Base-by-base conservation (phyloP, 805 yeast species). In the Pichia ethanolica region DNA sequence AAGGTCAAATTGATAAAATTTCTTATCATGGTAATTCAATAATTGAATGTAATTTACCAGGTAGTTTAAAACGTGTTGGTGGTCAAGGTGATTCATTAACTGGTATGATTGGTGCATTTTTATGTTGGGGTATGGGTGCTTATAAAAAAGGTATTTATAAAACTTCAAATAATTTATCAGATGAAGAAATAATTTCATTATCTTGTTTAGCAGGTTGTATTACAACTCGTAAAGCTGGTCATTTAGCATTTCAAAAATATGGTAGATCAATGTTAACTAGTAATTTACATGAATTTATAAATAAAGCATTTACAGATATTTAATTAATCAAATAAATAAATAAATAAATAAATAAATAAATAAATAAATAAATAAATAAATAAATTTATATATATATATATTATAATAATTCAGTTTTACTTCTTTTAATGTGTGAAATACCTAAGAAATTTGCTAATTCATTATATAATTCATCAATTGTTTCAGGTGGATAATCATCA, bases 1-100 rank as follows among this genome's bases (percentile, higher is more conserved):
- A 93, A 65, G 97, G 97, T 2, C 48, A 57, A 0, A 55, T 57
- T 2, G 99, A 93, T 60, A 55, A 77, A 36, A 83, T 89, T 10
- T 83, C 80, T 20, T 42, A 39, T 5, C 69, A 73, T 45, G 78
- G 77, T 2, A 70, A 67, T 5, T 60, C 64, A 5, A 58, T 68
- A 5, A 53, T 86, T 7, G 76, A 74, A 53, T 35, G 42, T 26
- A 72, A 72, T 35, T 60, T 70, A 34, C 58, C 63, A 13, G 97
- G 98, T 1, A 83, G 93, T 7, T 66, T 69, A 45, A 84, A 87
- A 60, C 73, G 99, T 47, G 95, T 87, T 7, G 97, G 97, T 11
- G 99, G 99, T 0, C 98, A 93, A 68, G 99, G 99, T 28, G 99
- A 93, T 59, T 86, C 97, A 0, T 65, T 93, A 38, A 79, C 91